Base-by-base conservation (phyloP, 2,329 filamentous ascomycete genomes). In the Fusarium luffae region DNA sequence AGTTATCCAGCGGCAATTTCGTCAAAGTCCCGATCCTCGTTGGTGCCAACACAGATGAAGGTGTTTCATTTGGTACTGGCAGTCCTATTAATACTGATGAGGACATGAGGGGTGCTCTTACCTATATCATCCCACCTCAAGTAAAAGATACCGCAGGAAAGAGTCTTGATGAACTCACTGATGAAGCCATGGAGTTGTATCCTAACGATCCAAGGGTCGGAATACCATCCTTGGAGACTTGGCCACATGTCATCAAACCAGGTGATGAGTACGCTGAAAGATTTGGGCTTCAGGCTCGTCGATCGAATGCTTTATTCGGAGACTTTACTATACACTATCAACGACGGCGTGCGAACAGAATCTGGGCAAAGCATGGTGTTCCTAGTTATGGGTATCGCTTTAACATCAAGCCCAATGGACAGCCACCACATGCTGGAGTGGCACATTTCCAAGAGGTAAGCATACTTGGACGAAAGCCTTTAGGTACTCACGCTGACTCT, bases 391-490 rank as follows among this genome's bases (percentile, higher is more conserved):
- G 70, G 2, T 80, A 79, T 56, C 76, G 77, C 14, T 80, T 80
- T 52, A 74, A 79, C 54, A 77, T 78, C 4, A 70, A 68, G 66
- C 69, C 75, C 2, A 76, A 76, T 41, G 76, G 74, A 3, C 21
- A 73, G 5, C 66, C 69, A 6, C 59, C 57, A 7, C 63, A 40
- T 18, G 55, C 49, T 21, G 75, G 76, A 11, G 71, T 78, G 11
- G 73, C 72, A 5, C 78, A 85, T 21, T 85, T 86, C 67, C 74
- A 78, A 60, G 79, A 77, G 62, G 76, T 74, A 37, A 21, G 4
- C 1, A 18, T 3, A 14, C 0, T n/a, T 7, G 14, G 4, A 14
- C 9, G 4, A 34, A 2, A 13, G 10, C 3, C 3, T 13, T 11
- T 18, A 32, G 30, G 30, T 32, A 32, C 30, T 32, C 16, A 4